These are phyloP conservation scores for Exophiala sp. DNA, from an alignment of 2,329 filamentous ascomycete genomes.

Conservation along the genomic window DNA sequence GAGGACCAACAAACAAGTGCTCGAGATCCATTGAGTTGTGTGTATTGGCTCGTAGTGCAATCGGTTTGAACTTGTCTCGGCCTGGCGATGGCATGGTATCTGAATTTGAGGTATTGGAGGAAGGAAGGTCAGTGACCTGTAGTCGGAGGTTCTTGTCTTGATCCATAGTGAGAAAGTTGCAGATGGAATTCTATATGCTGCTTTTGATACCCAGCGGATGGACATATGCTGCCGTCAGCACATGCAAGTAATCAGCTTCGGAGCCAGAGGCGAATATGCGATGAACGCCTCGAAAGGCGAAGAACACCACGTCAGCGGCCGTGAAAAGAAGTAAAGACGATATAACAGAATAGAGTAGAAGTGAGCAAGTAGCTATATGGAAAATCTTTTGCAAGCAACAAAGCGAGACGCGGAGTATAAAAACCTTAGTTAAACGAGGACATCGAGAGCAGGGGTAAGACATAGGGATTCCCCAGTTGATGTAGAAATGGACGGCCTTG, in stretches of 20 bases:
- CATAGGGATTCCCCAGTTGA: background rate
- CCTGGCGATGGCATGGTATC: conserved; percentile 15
- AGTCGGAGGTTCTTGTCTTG: conserved; percentile 15
- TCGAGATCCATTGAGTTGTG: conserved; percentile 48
- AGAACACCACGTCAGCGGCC: too few species aligned
- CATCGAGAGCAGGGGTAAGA: background rate
- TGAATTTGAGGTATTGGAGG: conserved; percentile 17
- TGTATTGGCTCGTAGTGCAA: conserved; percentile 17
- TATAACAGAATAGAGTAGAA: too few species aligned
- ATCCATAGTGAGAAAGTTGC: conserved; percentile 1
- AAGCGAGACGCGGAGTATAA: too few species aligned
- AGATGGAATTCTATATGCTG: background rate
- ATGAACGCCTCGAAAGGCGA: too few species aligned
- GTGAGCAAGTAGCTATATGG: too few species aligned
- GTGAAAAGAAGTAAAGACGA: too few species aligned
- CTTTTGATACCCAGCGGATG: too few species aligned
- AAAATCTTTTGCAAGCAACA: too few species aligned
- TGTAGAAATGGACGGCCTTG: background rate
- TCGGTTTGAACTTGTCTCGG: conserved; percentile 19
- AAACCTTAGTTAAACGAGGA: too few species aligned
- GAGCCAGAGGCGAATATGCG: too few species aligned
- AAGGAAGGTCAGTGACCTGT: conserved; percentile 20
- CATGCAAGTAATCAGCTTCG: too few species aligned
- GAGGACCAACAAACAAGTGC: conserved; percentile 61
- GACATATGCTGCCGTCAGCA: too few species aligned